Percentiles rank a stretch among this genome's conserved stretches.
Conservation (phyloP, 2,329 filamentous ascomycete species). For the Colletotrichum zoysiae region DNA sequence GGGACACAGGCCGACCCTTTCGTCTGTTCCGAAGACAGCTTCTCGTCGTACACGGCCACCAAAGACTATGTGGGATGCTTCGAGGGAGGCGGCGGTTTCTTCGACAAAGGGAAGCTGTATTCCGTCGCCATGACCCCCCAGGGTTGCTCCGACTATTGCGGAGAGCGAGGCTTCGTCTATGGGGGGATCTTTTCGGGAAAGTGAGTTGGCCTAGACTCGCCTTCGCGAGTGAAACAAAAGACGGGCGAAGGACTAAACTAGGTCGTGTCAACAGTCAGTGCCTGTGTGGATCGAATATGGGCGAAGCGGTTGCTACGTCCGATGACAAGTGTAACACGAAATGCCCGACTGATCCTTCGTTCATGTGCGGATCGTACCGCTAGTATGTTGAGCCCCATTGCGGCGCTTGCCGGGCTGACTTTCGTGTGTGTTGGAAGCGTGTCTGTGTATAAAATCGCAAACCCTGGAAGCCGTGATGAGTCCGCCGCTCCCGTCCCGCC, state of each 20-base stretch:
- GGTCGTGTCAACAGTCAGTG: neutral
- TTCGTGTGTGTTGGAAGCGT: neutral
- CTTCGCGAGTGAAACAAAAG: neutral
- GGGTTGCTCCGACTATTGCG: neutral
- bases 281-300: neutral
- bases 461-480: neutral
- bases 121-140: neutral
- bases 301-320: neutral
- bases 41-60: neutral
- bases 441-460: neutral
- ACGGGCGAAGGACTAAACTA: neutral
- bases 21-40: neutral
- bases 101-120: neutral
- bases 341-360: neutral
- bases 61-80: neutral
- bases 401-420: neutral
- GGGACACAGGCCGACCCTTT: neutral
- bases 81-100: neutral
- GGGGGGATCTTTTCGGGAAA: neutral
- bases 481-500: neutral
- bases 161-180: neutral
- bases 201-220: neutral
- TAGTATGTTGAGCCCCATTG: neutral
- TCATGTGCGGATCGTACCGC: neutral
- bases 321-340: neutral